These are phyloP conservation scores for Emericellopsis cladophorae DNA, from an alignment of 2,329 filamentous ascomycete species.

Conservation along the genomic window DNA sequence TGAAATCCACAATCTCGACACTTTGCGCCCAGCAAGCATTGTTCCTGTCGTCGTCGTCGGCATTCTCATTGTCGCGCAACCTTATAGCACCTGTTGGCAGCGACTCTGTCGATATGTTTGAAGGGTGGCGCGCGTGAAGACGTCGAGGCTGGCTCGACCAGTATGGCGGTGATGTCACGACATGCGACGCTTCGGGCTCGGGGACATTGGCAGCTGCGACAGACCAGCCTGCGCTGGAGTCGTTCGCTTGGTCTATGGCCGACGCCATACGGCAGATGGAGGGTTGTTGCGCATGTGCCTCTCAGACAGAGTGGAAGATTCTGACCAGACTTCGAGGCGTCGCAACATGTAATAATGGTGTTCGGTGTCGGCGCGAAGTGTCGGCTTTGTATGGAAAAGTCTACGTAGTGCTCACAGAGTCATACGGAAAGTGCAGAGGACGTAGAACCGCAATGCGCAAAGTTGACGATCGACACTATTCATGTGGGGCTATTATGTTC, in stretches of 20 bases:
- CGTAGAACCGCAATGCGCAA: too few relatives aligned
- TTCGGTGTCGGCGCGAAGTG: too few relatives aligned
- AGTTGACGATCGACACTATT: too few relatives aligned
- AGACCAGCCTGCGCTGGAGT: conserved; percentile 1
- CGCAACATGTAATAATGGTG: too few relatives aligned
- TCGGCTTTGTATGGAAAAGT: too few relatives aligned
- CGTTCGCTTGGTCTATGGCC: conserved; percentile 10
- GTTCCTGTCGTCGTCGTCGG: conserved; percentile 35
- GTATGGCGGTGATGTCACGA: conserved; percentile 28
- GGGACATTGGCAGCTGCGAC: conserved; percentile 2
- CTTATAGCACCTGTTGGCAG: conserved; percentile 41
- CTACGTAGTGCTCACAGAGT: too few relatives aligned
- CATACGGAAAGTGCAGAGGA: too few relatives aligned
- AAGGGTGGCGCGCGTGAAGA: conserved; percentile 22
- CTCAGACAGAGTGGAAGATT: too few relatives aligned
- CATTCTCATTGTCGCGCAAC: conserved; percentile 48
- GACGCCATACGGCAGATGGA: conserved; percentile 17
- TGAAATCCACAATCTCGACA: conserved; percentile 45
- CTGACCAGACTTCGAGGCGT: too few relatives aligned
- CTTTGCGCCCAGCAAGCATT: conserved; percentile 53
- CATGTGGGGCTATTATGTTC: too few relatives aligned
- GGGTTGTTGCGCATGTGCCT: too few relatives aligned
- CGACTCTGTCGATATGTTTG: conserved; percentile 35
- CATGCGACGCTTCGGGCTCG: conserved; percentile 4
- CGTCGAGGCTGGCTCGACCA: conserved; percentile 20